These are phyloP conservation scores for Trichosporon inkin DNA, from an alignment of 1,284 basidiomycete genomes.

Conservation along the genomic window DNA sequence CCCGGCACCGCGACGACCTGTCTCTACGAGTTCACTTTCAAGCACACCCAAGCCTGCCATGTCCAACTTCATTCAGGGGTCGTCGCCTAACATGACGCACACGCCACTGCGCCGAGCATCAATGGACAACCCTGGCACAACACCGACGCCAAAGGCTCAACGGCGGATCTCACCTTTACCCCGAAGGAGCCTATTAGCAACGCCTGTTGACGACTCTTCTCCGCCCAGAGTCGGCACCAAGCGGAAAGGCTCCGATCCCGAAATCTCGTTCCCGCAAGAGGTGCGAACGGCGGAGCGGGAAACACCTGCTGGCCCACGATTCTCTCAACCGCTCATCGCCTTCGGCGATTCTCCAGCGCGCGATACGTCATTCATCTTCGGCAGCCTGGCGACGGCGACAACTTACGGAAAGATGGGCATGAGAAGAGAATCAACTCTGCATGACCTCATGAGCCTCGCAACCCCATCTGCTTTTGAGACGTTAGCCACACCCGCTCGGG, in stretches of 20 bases:
- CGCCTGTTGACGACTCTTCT: constrained; percentile 4
- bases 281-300: background rate
- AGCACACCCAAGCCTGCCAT: constrained; percentile 9
- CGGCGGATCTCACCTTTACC: constrained; percentile 18
- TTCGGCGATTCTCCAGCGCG: constrained; percentile 18
- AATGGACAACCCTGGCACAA: background rate
- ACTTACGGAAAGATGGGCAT: background rate
- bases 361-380: constrained; percentile 14
- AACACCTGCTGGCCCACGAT: constrained; percentile 7
- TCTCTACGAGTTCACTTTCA: constrained; percentile 8
- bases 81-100: background rate
- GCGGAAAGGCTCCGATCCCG: constrained; percentile 19
- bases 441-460: constrained; percentile 16
- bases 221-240: constrained; percentile 10
- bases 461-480: background rate
- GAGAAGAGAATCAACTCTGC: constrained; percentile 9
- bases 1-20: background rate
- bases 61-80: constrained; percentile 9
- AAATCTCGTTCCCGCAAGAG: background rate
- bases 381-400: background rate
- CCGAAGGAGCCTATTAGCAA: background rate
- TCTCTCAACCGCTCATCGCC: constrained; percentile 20
- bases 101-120: constrained; percentile 1
- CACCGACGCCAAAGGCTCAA: background rate
- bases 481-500: background rate